Conservation (phyloP, 1,139 yeast genomes). For the Lodderomyces theae region DNA sequence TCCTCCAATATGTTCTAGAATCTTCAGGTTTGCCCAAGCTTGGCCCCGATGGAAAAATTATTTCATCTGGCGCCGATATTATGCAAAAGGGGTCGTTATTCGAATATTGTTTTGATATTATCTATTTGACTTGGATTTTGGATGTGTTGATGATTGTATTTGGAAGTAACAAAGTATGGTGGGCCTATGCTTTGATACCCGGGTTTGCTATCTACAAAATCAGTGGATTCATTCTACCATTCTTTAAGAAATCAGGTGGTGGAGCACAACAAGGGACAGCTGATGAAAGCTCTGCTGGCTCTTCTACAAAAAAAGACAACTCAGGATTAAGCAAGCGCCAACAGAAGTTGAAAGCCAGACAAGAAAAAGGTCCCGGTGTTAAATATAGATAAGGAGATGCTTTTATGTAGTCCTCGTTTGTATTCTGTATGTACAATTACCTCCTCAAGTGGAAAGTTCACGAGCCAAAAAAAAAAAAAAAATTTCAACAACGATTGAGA, state of each 20-base stretch:
- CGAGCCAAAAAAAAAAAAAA: background rate
- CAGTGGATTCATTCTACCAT: slow-evolving; percentile 24
- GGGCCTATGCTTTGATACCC: slow-evolving; percentile 45
- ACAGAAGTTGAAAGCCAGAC: slow-evolving; percentile 44
- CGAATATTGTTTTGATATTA: slow-evolving; percentile 73
- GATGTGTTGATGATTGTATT: slow-evolving; percentile 53
- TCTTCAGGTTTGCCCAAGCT: slow-evolving; percentile 63
- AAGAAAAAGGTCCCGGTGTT: slow-evolving; percentile 34
- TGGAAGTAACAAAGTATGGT: slow-evolving; percentile 65
- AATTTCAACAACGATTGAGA: background rate
- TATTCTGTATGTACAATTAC: background rate
- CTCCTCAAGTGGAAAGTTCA: background rate
- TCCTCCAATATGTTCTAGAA: slow-evolving; percentile 58
- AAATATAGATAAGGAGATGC: slow-evolving; percentile 23
- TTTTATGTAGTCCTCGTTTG: no score
- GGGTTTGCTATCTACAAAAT: slow-evolving; percentile 57
- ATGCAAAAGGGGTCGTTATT: slow-evolving; percentile 59
- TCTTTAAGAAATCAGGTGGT: slow-evolving; percentile 15
- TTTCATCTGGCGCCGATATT: slow-evolving; percentile 64
- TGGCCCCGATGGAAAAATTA: slow-evolving; percentile 32
- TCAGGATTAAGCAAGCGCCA: slow-evolving; percentile 46
- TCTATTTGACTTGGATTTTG: slow-evolving; percentile 66
- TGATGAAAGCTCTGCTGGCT: background rate
- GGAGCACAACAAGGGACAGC: background rate
- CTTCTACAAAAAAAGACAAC: slow-evolving; percentile 1